Conservation (phyloP, 345 rosid species). For the Pistacia integerrima region DNA sequence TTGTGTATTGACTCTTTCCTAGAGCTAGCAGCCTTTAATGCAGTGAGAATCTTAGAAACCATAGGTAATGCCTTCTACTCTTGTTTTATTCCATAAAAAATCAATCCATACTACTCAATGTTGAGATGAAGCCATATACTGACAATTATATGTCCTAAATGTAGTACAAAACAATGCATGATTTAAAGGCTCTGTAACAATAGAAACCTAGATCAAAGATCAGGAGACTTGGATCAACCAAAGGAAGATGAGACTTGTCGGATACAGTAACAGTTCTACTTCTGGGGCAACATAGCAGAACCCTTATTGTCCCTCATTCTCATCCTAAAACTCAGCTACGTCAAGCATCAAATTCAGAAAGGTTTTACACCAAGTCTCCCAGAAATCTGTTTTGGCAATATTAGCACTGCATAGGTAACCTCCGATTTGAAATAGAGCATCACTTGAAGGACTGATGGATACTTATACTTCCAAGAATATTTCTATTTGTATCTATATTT, state of each 20-base stretch:
- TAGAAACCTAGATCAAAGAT: background rate
- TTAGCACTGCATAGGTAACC: background rate
- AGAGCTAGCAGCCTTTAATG: slow-evolving; percentile 3
- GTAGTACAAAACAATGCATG: background rate
- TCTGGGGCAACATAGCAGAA: background rate
- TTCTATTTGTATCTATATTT: slow-evolving; percentile 1
- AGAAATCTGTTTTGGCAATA: slow-evolving; percentile 10
- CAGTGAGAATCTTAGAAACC: background rate
- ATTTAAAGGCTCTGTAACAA: background rate
- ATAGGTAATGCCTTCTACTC: background rate
- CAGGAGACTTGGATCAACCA: background rate
- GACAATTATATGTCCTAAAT: background rate
- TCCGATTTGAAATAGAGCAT: background rate
- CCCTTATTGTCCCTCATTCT: background rate
- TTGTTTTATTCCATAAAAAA: background rate
- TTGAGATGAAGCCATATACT: background rate
- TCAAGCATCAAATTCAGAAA: background rate
- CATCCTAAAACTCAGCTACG: background rate
- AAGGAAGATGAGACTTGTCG: background rate
- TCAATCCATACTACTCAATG: background rate
- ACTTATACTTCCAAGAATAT: background rate
- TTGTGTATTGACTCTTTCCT: background rate
- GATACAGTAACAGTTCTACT: background rate
- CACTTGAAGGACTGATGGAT: background rate
- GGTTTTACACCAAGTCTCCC: background rate